Evolutionary conservation across 192 early-diverging fungal species (phyloP), one percentile per base, ranked within the genome.

Genomic region (Coemansia sp.): DNA sequence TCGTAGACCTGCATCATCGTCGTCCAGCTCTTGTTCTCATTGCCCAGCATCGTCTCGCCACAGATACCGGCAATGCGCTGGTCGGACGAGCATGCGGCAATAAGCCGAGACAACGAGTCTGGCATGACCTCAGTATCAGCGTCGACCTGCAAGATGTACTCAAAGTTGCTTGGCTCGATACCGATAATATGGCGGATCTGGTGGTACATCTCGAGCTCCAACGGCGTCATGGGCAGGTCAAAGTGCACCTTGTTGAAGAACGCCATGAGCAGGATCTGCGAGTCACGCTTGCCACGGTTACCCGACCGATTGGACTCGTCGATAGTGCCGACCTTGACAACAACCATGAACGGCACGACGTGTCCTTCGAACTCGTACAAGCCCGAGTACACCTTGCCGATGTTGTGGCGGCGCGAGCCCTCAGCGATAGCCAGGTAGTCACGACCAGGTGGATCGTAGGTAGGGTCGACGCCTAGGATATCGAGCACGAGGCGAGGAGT

Each of bases 1-100:
- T 95, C 93, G 77, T 93, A 94, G 19, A 98, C 95, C 72, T 97
- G 97, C 73, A 96, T 96, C 95, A 97, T 97, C 19, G 95, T 96
- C 21, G 92, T 93, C 93, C 92, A 96, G 30, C 91, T 91, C 28
- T 88, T 87, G 76, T 91, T 91, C 81, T 97, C 94, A 74, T 97
- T 96, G 5, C 89, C 84, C 30, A 98, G 84, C 64, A 89, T 88
- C 0, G 97, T 98, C 74, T 98, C 97, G 28, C 97, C 97, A 74
- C 95, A 98, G 59, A 97, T 86, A 43, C 95, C 95, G 33, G 93
- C 89, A 44, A 97, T 88, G 66, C 87, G 84, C 32, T 87, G 87
- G 64, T 94, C 92, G 64, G 88, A 83, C 46, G 90, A 85, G 87
- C 91, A 89, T 32, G 84, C 89, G 16, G 94, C 91, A 23, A 99